A percentile compares a stretch with the other conserved stretches of the same genome.
Evolutionary conservation across 352 stramenopile species (phyloP).

Genomic region (Discostella stelligera): DNA sequence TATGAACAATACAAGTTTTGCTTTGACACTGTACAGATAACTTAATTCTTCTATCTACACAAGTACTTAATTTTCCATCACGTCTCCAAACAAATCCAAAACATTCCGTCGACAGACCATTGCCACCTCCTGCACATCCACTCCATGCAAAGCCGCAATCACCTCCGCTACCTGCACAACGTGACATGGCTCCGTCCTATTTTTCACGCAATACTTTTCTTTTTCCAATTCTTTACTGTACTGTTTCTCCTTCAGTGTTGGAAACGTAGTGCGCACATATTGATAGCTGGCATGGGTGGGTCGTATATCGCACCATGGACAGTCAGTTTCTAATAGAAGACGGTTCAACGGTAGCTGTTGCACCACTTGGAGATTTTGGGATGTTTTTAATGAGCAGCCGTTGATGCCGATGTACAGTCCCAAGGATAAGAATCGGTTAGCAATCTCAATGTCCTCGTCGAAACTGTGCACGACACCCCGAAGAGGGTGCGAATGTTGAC

Average conservation of each 20-base stretch:
- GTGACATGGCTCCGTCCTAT: conserved; percentile 92
- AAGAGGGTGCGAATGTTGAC: background rate
- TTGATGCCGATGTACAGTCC: conserved; percentile 96
- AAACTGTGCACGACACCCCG: conserved; percentile 96
- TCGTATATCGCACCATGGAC: conserved; percentile 95
- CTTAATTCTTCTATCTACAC: too few relatives aligned
- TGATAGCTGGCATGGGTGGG: conserved; percentile 89
- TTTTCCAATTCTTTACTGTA: conserved; percentile 69
- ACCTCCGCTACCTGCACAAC: conserved; percentile 88
- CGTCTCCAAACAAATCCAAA: conserved; percentile 37
- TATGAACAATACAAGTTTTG: too few relatives aligned
- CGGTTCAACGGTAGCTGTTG: conserved; percentile 88
- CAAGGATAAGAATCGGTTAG: conserved; percentile 88
- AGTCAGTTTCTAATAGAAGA: conserved; percentile 95
- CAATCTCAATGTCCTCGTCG: conserved; percentile 90
- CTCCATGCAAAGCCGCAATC: conserved; percentile 62
- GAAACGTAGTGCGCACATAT: conserved; percentile 88
- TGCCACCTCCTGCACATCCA: conserved; percentile 58
- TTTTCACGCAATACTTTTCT: conserved; percentile 88
- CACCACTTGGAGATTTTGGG: conserved; percentile 91
- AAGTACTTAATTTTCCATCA: background rate
- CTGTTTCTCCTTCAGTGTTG: conserved; percentile 91
- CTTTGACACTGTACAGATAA: too few relatives aligned
- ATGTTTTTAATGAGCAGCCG: conserved; percentile 93
- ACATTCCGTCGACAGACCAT: conserved; percentile 60